Percentiles rank a stretch among this genome's conserved stretches.
Evolutionary conservation across 192 early-diverging fungal species (phyloP).

Genomic region (Coemansia aciculifera): DNA sequence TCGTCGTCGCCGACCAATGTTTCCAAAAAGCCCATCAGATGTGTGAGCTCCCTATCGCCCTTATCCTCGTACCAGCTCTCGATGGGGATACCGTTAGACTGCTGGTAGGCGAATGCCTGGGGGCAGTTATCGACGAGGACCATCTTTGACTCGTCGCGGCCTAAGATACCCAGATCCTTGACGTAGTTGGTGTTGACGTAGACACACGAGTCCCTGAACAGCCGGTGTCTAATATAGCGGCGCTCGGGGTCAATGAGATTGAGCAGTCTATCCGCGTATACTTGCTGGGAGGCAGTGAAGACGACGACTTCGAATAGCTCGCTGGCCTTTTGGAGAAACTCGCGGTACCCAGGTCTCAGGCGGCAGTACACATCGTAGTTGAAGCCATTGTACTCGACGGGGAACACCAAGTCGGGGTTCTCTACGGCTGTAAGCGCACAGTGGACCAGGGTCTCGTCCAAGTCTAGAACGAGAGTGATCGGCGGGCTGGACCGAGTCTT

Average conservation of each 20-base stretch:
- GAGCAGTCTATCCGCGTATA: constrained; percentile 66
- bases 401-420: constrained; percentile 63
- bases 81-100: constrained; percentile 72
- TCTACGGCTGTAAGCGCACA: constrained; percentile 60
- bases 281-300: constrained; percentile 74
- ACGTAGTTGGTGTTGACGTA: constrained; percentile 67
- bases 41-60: constrained; percentile 63
- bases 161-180: constrained; percentile 71
- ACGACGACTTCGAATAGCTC: constrained; percentile 69
- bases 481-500: constrained; percentile 62
- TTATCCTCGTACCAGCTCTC: constrained; percentile 74
- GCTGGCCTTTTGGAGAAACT: constrained; percentile 62
- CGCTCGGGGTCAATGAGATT: constrained; percentile 65
- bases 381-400: constrained; percentile 65
- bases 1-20: constrained; percentile 61
- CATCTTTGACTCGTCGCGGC: constrained; percentile 63
- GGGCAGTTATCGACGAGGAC: constrained; percentile 73
- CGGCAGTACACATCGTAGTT: constrained; percentile 67
- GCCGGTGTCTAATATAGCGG: constrained; percentile 63
- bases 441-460: constrained; percentile 74
- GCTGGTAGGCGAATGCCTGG: constrained; percentile 74
- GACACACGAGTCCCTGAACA: constrained; percentile 70
- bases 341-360: constrained; percentile 64
- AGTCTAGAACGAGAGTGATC: constrained; percentile 66
- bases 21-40: constrained; percentile 63